A percentile compares a stretch with the other conserved stretches of the same genome.
Evolutionary conservation across 2,329 filamentous ascomycete species (phyloP).

Genomic region (Colletotrichum tamarilloi): DNA sequence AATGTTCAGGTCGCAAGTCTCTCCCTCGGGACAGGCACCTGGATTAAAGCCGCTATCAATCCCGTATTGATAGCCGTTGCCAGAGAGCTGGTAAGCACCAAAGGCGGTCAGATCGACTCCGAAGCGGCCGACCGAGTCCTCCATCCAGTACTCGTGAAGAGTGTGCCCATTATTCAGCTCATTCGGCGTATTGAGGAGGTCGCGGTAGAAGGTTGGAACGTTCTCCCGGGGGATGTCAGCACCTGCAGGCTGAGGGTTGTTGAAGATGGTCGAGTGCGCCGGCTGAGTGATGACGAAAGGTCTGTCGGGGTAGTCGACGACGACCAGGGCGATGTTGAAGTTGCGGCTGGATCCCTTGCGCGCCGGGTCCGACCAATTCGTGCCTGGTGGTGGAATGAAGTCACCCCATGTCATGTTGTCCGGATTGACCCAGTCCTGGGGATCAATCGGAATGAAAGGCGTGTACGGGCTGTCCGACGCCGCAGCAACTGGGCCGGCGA

Average conservation of each 20-base stretch:
- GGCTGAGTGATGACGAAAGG: constrained; percentile 60
- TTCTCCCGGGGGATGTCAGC: constrained; percentile 50
- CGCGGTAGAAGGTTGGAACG: constrained; percentile 61
- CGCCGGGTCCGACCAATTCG: constrained; percentile 58
- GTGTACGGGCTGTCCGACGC: constrained; percentile 40
- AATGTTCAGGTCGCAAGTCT: constrained; percentile 58
- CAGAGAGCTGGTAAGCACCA: constrained; percentile 61
- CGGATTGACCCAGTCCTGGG: constrained; percentile 63
- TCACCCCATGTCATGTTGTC: constrained; percentile 66
- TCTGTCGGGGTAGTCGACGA: constrained; percentile 61
- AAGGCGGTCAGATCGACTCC: constrained; percentile 65
- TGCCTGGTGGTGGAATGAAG: constrained; percentile 57
- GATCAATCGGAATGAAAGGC: constrained; percentile 61
- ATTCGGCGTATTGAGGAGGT: constrained; percentile 61
- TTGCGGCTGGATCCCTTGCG: constrained; percentile 58
- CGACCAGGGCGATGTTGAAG: constrained; percentile 66
- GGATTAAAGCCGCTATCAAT: constrained; percentile 60
- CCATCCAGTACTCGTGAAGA: constrained; percentile 69
- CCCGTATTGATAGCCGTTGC: constrained; percentile 60
- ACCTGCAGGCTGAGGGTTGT: constrained; percentile 58
- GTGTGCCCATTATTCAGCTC: constrained; percentile 63
- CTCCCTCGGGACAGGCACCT: constrained; percentile 55
- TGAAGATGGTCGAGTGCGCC: constrained; percentile 59
- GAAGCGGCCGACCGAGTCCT: constrained; percentile 62
- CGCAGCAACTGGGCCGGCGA: background rate